Evolutionary conservation across 805 yeast genomes (phyloP).

Genomic region (Blastobotrys attinorum): DNA sequence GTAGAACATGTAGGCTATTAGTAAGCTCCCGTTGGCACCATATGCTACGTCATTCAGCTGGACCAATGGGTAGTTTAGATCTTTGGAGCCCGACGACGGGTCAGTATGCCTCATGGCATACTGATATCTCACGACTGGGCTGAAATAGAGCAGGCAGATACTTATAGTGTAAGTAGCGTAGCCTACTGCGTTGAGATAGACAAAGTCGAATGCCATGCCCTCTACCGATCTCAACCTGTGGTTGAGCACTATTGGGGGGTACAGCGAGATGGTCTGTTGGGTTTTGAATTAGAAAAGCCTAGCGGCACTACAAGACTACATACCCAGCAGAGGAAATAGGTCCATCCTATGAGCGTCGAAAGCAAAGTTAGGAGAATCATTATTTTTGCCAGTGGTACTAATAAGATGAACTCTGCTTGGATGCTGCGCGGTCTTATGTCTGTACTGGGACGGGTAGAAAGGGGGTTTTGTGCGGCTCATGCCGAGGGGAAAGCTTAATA

Average conservation of each 20-base stretch:
- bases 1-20: constrained; percentile 29
- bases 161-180: constrained; percentile 28
- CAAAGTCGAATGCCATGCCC: constrained; percentile 31
- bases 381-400: too few species aligned
- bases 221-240: constrained; percentile 28
- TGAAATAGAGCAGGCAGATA: constrained; percentile 27
- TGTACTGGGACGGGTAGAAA: too few species aligned
- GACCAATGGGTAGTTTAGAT: constrained; percentile 32
- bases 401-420: too few species aligned
- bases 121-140: constrained; percentile 27
- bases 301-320: background rate
- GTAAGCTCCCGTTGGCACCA: constrained; percentile 36
- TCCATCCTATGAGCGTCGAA: constrained; percentile 18
- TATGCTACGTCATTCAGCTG: constrained; percentile 39
- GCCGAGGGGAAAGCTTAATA: too few species aligned
- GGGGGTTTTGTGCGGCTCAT: too few species aligned
- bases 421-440: too few species aligned
- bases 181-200: constrained; percentile 30
- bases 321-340: constrained; percentile 19
- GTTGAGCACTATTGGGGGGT: constrained; percentile 31
- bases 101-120: constrained; percentile 27
- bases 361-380: constrained; percentile 1
- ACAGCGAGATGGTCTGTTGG: constrained; percentile 28
- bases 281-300: background rate
- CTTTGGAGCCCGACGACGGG: constrained; percentile 11